These are phyloP conservation scores for Avena sativa DNA, from an alignment of 176 grass and related monocot genomes.

Conservation along the genomic window DNA sequence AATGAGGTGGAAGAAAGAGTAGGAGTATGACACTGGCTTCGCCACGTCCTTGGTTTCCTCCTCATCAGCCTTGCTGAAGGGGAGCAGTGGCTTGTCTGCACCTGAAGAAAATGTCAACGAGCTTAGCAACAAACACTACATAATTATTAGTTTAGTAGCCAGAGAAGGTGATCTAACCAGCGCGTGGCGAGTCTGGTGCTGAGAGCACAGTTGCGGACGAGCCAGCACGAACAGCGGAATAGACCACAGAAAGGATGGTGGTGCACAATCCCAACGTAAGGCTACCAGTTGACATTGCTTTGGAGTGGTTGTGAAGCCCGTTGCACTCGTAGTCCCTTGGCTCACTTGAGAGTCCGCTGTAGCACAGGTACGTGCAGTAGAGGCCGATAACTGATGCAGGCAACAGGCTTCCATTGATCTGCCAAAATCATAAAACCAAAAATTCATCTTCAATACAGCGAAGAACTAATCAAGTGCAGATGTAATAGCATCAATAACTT, in stretches of 20 bases:
- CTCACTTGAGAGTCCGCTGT: constrained; percentile 94
- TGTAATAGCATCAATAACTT: background rate
- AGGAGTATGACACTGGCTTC: constrained; percentile 84
- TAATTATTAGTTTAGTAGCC: background rate
- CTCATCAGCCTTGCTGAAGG: constrained; percentile 85
- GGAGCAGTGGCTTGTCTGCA: constrained; percentile 83
- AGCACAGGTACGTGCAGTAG: constrained; percentile 92
- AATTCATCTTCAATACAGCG: background rate
- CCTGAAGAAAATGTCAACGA: constrained; percentile 40
- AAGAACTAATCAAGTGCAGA: background rate
- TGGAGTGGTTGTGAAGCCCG: constrained; percentile 92
- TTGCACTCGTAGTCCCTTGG: constrained; percentile 97
- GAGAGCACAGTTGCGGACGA: constrained; percentile 85
- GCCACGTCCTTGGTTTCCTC: constrained; percentile 68
- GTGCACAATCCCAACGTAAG: constrained; percentile 84
- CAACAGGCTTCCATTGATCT: constrained; percentile 96
- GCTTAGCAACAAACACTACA: constrained; percentile 13
- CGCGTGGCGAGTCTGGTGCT: constrained; percentile 76
- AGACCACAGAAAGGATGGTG: constrained; percentile 97
- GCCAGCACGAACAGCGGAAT: constrained; percentile 96
- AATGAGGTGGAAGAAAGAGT: constrained; percentile 99
- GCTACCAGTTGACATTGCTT: constrained; percentile 94
- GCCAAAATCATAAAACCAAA: constrained; percentile 5
- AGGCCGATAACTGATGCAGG: constrained; percentile 88
- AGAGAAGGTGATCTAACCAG: constrained; percentile 53